Base-by-base conservation (phyloP, 148 eudicot species). In the Limonium bicolor region DNA sequence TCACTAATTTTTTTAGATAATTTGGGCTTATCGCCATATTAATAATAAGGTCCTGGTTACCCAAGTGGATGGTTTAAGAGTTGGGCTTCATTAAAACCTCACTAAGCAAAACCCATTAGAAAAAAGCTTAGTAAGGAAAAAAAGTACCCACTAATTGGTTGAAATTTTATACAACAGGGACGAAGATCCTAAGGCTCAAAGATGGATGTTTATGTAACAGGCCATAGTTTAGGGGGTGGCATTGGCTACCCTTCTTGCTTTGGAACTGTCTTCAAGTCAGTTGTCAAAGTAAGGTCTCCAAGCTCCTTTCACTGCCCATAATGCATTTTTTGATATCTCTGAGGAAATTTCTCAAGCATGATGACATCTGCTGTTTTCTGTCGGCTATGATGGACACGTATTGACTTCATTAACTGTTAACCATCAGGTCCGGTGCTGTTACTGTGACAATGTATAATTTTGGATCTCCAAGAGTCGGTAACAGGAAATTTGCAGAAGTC, bases 181-280 rank as follows among this genome's bases (percentile, higher is more conserved):
- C 68, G 76, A 70, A 55, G 65, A 39, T 53, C 54, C 48, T 52
- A 75, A 63, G 48, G 25, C 75, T 26, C 70, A 53, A 27, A 74
- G 64, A 70, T 90, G 97, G 97, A 80, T 59, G 67, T 84, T 20
- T 80, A 74, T 54, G 72, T 80, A 58, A 90, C 97, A 47, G 97
- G 97, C 53, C 97, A 90, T 65, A 90, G 97, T 64, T 73, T 90
- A 62, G 97, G 97, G 38, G 97, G 97, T 62, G 74, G 97, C 95
- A 41, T 58, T 90, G 39, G 95, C 97, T 49, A 90, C 97, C 53
- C 82, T 90, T 46, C 87, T 84, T 48, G 93, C 97, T 60, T 78
- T 90, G 54, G 97, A 90, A 67, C 80, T 90, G 51, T 77, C 87
- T 52, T 90, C 97, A 27, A 74, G 93, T 41, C 92, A 84, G 58